Evolutionary conservation across 2,329 filamentous ascomycete species (phyloP), one percentile per base, ranked within the genome.

Genomic region (Nannizziopsis barbatae): DNA sequence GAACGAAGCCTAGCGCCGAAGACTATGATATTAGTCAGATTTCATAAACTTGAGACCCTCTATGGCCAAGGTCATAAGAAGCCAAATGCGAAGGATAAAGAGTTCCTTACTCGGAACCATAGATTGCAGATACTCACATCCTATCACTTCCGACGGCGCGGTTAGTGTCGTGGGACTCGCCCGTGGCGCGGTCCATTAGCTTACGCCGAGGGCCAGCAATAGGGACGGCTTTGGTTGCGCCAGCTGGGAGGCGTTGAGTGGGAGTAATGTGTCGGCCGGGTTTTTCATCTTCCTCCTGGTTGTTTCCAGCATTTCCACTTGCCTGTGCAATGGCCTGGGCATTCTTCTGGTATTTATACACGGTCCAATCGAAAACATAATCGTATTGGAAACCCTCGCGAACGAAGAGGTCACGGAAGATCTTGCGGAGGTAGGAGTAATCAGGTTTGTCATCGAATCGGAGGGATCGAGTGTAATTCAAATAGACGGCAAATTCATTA

Each of bases 271-370:
- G 76, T 65, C 81, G 80, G 58, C 79, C 79, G 56, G 76, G 75
- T 71, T 89, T 86, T 62, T 92, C 86, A 14, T 88, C 84, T 36
- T 81, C 80, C 56, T 88, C 84, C 53, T 78, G 75, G 57, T 77
- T 79, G 67, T 77, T 75, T 51, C 71, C 71, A 62, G 79, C 74
- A 60, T 77, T 75, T 58, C 77, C 81, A 57, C 81, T 81, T 58
- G 84, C 85, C 68, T 90, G 83, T 58, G 86, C 86, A 67, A 94
- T 94, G 63, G 88, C 88, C 73, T 93, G 86, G 48, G 89, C 89
- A 61, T 95, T 96, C 83, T 95, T 95, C 79, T 95, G 89, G 77
- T 96, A 95, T 76, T 96, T 96, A 81, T 95, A 96, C 62, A 96
- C 92, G 52, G 92, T 98, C 92, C 92, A 98, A 74, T 98, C 92